phyloP scores from a whole-genome alignment of 1,139 yeast species.

The Blastobotrys illinoisensis region DNA sequence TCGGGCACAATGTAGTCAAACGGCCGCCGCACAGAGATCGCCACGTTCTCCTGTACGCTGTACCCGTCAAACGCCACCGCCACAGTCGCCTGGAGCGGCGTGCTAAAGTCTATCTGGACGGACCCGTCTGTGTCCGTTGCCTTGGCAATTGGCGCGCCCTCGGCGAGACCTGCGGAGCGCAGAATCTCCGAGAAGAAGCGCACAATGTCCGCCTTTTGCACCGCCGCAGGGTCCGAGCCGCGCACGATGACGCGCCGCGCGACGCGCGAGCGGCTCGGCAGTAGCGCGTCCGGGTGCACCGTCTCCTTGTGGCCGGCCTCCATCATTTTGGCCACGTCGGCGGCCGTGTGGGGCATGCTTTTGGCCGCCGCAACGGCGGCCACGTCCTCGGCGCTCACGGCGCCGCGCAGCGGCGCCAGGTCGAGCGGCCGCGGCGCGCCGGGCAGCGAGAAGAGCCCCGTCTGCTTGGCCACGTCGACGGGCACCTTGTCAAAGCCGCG shows the following conservation, averaged over 20 bases:
- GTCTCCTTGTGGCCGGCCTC: conserved; percentile 1
- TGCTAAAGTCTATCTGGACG: conserved; percentile 46
- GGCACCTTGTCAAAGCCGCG: conserved; percentile 70
- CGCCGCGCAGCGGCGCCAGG: neutral
- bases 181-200: conserved; percentile 43
- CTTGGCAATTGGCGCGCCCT: conserved; percentile 2
- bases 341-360: neutral
- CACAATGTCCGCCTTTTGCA: conserved; percentile 38
- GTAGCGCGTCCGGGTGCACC: conserved; percentile 12
- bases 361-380: neutral
- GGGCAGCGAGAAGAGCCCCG: conserved; percentile 76
- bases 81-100: conserved; percentile 55
- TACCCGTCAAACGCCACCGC: conserved; percentile 44
- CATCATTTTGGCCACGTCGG: neutral
- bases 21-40: conserved; percentile 4
- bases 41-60: conserved; percentile 26
- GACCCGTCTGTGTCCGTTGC: conserved; percentile 3
- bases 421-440: conserved; percentile 51
- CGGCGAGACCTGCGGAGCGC: conserved; percentile 12
- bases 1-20: conserved; percentile 51
- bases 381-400: neutral
- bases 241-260: conserved; percentile 49
- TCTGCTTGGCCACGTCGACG: conserved; percentile 73
- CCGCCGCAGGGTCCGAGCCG: conserved; percentile 41
- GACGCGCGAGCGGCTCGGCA: conserved; percentile 23